Base-by-base conservation (phyloP, 306 rosid genomes). In the Casuarina cunninghamiana region DNA sequence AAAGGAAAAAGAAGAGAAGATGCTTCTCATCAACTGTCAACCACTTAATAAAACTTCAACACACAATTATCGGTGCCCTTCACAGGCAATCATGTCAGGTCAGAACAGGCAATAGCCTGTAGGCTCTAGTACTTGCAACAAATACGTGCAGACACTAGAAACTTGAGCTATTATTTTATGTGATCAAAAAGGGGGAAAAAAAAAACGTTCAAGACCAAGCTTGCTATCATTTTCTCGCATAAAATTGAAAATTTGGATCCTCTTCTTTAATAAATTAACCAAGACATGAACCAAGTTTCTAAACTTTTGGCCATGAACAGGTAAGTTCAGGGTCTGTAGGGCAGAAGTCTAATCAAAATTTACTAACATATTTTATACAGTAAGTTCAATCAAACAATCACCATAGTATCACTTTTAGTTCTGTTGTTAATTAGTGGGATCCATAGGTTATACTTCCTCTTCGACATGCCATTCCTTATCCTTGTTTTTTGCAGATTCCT, bases 1-100 rank as follows among this genome's bases (percentile, higher is more conserved):
- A 26, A 62, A 67, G 62, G 74, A 2, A 7, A 0, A 17, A 10
- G 38, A 62, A 67, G 62, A 4, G 50, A 39, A 17, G 69, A 55
- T 44, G 41, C 73, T 75, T 82, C 39, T 53, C 68, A 54, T 65
- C 63, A 65, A 58, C 77, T 71, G 5, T 43, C 17, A 19, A 8
- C 53, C 74, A 51, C 37, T 62, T 21, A 21, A 58, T 73, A 39
- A n/a, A 48, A 80, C 19, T 45, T 51, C 46, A 11, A 75, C 39
- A 3, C 54, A 54, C 38, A 6, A 55, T 58, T 72, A 45, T 46
- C 10, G 74, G 69, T 6, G 35, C 49, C 76, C 73, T 45, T 17
- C 74, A 17, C 37, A 77, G 44, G 76, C 71, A 76, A 73, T 72
- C 69, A 73, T 69, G 73, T n/a, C 55, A 38, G 50, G 48, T 41